Percentiles rank a stretch among this genome's conserved stretches.
These are phyloP conservation scores for Crataegus laevigata DNA, from an alignment of 306 rosid species.

Conservation along the genomic window DNA sequence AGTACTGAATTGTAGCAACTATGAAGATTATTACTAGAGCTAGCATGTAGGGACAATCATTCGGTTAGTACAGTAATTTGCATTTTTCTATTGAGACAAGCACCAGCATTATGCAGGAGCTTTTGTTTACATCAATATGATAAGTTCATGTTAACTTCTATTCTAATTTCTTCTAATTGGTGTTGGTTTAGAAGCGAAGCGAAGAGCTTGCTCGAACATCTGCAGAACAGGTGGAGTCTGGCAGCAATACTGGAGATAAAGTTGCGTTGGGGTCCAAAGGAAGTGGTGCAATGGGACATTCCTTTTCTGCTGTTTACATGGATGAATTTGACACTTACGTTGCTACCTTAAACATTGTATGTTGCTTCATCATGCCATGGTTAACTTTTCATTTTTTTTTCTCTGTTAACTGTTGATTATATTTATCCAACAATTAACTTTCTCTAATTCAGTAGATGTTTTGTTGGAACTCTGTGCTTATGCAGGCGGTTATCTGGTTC, in stretches of 20 bases:
- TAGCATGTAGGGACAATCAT: neutral
- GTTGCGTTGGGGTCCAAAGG: conserved; percentile 59
- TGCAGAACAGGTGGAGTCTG: conserved; percentile 59
- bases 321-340: conserved; percentile 79
- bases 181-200: conserved; percentile 55
- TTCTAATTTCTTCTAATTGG: conserved; percentile 15
- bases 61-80: neutral
- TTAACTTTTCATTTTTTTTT: neutral
- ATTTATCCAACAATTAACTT: neutral
- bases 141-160: conserved; percentile 4
- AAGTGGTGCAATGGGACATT: conserved; percentile 36
- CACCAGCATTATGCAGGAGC: neutral
- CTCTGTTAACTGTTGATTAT: neutral
- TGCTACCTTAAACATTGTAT: conserved; percentile 28
- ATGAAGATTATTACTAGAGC: neutral
- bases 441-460: neutral
- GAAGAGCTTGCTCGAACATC: conserved; percentile 61
- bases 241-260: conserved; percentile 50
- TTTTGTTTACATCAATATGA: neutral
- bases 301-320: conserved; percentile 48
- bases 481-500: conserved; percentile 89
- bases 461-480: neutral
- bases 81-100: neutral
- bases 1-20: neutral
- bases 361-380: neutral